Evolutionary conservation across 345 rosid genomes (phyloP), one percentile per base, ranked within the genome.

Genomic region (Dovyalis caffra): DNA sequence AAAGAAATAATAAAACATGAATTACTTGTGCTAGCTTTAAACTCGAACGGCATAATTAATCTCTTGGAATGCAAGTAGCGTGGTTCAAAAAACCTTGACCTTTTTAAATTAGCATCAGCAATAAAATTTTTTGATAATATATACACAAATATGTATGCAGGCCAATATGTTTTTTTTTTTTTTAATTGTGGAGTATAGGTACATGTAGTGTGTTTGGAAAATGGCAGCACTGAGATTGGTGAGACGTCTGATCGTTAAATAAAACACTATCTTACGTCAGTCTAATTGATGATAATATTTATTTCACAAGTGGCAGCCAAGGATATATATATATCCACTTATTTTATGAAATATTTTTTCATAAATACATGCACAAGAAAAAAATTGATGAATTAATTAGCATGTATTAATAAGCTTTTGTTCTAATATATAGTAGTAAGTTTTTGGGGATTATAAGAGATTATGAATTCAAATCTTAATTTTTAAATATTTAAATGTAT

Each of bases 141-240:
- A 20, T 20, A 32, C 28, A 31, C 21, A 0, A 0, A 4, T 8
- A 8, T 5, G 58, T 62, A 20, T 79, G 82, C 76, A 70, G 76
- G 83, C 69, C 79, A 68, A 18, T 0, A 10, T 28, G 26, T 34
- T n/a, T 43, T 37, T 28, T 65, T 34, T 25, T 49, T 28, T 69
- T 47, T 45, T 23, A 10, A 38, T 40, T 29, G 25, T 8, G 14
- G 8, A 58, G 51, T 63, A 38, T 57, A 63, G 51, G 28, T 51
- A 56, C n/a, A 58, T 25, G 57, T 26, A 62, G 64, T 71, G 38
- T 57, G 49, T 31, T 31, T 69, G 81, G 68, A 77, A 81, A 77
- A 70, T 45, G 81, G 75, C 73, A 70, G 75, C 78, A 64, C 69
- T 65, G 53, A 66, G 38, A 74, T 66, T 70, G 43, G 28, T 12